A percentile compares a stretch with the other conserved stretches of the same genome.
Evolutionary conservation across 2,329 filamentous ascomycete species (phyloP).

Genomic region (Parastagonospora nodorum): DNA sequence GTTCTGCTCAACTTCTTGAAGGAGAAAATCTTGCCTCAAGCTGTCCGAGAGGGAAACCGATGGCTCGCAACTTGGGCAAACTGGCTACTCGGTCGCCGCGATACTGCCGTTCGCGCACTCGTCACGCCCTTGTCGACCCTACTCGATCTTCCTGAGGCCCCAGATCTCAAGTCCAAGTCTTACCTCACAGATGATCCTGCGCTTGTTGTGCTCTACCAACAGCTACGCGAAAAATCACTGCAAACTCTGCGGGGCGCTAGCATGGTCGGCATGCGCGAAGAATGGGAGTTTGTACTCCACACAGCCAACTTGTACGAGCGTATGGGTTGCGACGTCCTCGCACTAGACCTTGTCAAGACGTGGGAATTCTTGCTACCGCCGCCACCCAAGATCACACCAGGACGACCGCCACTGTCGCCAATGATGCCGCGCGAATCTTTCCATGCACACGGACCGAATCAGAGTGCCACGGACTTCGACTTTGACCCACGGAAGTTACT

Average conservation of each 20-base stretch:
- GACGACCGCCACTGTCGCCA: conserved; percentile 30
- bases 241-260: conserved; percentile 86
- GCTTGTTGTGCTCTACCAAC: conserved; percentile 82
- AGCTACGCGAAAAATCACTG: conserved; percentile 79
- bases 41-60: conserved; percentile 80
- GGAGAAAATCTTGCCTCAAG: conserved; percentile 77
- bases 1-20: conserved; percentile 75
- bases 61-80: conserved; percentile 97
- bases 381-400: conserved; percentile 19
- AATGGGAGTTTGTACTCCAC: conserved; percentile 89
- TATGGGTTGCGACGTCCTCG: conserved; percentile 92
- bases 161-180: conserved; percentile 73
- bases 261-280: conserved; percentile 75
- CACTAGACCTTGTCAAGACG: conserved; percentile 79
- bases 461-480: conserved; percentile 36
- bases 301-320: conserved; percentile 83
- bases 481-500: conserved; percentile 71
- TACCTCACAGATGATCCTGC: conserved; percentile 92
- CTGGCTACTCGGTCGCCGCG: conserved; percentile 81
- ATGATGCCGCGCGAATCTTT: conserved; percentile 31
- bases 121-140: conserved; percentile 80
- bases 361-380: conserved; percentile 75
- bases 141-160: conserved; percentile 69
- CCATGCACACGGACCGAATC: conserved; percentile 20
- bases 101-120: conserved; percentile 82